A percentile compares a stretch with the other conserved stretches of the same genome.
phyloP scores from a whole-genome alignment of 2,329 filamentous ascomycete species.

The Mycosphaerella arachidis region DNA sequence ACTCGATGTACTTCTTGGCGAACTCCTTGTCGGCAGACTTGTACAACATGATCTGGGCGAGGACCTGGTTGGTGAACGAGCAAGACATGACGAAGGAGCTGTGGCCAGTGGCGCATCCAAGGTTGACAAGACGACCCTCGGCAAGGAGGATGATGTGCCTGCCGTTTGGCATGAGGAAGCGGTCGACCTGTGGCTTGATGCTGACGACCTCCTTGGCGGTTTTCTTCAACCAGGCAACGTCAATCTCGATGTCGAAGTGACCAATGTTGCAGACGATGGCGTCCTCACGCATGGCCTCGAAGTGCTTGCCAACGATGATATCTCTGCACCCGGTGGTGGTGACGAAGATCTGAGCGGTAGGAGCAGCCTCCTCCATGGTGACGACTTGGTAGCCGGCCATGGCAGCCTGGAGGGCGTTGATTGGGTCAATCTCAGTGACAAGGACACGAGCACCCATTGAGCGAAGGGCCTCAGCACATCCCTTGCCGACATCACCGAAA shows the following conservation, averaged over 20 bases:
- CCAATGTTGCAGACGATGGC: constrained; percentile 99
- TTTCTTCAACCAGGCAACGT: constrained; percentile 98
- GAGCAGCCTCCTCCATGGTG: constrained; percentile 95
- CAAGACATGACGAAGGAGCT: constrained; percentile 99
- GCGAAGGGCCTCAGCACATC: constrained; percentile 90
- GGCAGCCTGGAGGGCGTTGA: constrained; percentile 98
- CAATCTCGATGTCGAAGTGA: constrained; percentile 99
- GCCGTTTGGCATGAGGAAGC: constrained; percentile 89
- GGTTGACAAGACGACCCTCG: constrained; percentile 97
- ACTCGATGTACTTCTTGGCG: constrained; percentile 92
- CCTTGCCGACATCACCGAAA: constrained; percentile 99
- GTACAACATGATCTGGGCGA: constrained; percentile 97
- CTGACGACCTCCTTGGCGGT: constrained; percentile 90
- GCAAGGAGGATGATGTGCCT: constrained; percentile 97
- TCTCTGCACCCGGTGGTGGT: constrained; percentile 99
- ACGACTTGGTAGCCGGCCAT: constrained; percentile 95
- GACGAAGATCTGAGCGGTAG: constrained; percentile 92
- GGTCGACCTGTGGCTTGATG: constrained; percentile 99
- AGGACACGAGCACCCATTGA: constrained; percentile 96
- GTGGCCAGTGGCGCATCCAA: constrained; percentile 98
- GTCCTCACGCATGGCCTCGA: constrained; percentile 92
- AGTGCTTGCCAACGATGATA: constrained; percentile 87
- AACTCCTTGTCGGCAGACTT: constrained; percentile 86
- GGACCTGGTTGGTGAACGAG: constrained; percentile 99
- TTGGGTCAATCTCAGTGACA: constrained; percentile 95